Conservation (phyloP, 1,139 yeast species). For the Pichia sp. region DNA sequence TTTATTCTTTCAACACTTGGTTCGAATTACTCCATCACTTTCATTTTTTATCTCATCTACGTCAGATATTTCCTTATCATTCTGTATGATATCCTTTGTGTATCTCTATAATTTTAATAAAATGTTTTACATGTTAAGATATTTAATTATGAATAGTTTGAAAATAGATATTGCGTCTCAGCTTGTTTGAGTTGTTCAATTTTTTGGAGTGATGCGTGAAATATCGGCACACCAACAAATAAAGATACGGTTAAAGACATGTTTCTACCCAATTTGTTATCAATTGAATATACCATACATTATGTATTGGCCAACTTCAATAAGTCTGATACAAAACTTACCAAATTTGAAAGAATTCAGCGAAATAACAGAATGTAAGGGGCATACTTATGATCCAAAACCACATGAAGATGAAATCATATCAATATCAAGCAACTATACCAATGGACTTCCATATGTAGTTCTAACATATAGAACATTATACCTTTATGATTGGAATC, state of each 20-base stretch:
- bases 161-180: too few species aligned
- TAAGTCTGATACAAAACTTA: conserved; percentile 18
- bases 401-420: conserved; percentile 24
- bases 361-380: conserved; percentile 3
- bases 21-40: conserved; percentile 3
- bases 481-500: conserved; percentile 29
- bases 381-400: conserved; percentile 15
- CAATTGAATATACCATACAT: too few species aligned
- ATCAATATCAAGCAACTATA: conserved; percentile 6
- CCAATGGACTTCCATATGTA: conserved; percentile 23
- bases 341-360: conserved; percentile 22
- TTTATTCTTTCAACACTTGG: background rate
- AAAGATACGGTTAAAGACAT: too few species aligned
- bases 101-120: conserved; percentile 9
- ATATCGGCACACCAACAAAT: too few species aligned
- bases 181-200: too few species aligned
- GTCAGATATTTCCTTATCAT: conserved; percentile 4
- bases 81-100: conserved; percentile 5
- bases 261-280: too few species aligned
- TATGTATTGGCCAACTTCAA: conserved; percentile 28
- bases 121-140: too few species aligned
- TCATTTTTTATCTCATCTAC: background rate
- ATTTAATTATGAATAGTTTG: too few species aligned
- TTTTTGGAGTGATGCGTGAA: too few species aligned
- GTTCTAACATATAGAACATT: conserved; percentile 29